Evolutionary conservation across 78 protist genomes (phyloP), one percentile per base, ranked within the genome.

Genomic region (Polysphondylium violaceum): DNA sequence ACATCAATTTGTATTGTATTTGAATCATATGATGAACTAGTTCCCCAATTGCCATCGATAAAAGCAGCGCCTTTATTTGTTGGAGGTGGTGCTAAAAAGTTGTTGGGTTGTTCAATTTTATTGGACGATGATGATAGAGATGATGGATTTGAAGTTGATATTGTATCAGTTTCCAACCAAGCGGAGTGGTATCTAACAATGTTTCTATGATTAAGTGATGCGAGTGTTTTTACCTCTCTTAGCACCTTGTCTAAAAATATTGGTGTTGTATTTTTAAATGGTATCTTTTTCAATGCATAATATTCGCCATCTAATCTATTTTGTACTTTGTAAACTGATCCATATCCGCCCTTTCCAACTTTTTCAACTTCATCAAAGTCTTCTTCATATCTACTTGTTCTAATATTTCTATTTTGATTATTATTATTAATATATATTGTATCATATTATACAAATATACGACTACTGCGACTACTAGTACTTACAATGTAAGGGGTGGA

Each of bases 161-260:
- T 8, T 14, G 55, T 67, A 2, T 83, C 79, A 4, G 76, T 64
- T 31, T 92, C 95, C 9, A 92, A 61, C 95, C 95, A 92, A 16
- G 95, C 95, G 3, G 74, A 53, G 40, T 92, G 89, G 29, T 78
- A 92, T 65, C 95, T 53, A 47, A 77, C 87, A 35, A 92, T 78
- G 40, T 92, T 92, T 51, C 86, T 63, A 40, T 92, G 95, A 58
- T 74, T 75, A 9, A 92, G 16, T 25, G 91, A 74, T 0, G 91
- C 89, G 31, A 92, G 25, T 14, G 95, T 83, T n/a, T 92, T 81
- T 12, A 92, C 95, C 60, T 92, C 95, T 23, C 94, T 44, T 21
- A 76, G 35, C 3, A 90, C 87, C 55, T 90, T 83, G 21, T 83
- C 91, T 16, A 83, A 63, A 69, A 64, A 83, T 9, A 60, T 69